A percentile compares a stretch with the other conserved stretches of the same genome.
These are phyloP conservation scores for Balakata baccata DNA, from an alignment of 345 rosid genomes.

Conservation along the genomic window DNA sequence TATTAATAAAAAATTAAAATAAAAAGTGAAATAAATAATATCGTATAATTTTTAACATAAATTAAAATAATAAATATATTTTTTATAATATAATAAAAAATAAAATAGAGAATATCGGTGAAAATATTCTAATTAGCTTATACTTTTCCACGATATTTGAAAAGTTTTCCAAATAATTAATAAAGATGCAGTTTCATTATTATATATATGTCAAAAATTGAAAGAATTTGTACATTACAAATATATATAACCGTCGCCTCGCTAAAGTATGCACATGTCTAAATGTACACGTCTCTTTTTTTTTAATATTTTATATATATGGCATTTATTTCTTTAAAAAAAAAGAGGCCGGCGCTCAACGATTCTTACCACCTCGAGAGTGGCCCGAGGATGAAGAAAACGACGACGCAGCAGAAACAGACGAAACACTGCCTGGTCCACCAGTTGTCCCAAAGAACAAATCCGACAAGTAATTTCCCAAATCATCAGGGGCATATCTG, in stretches of 20 bases:
- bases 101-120: too few species aligned
- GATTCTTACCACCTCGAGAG: constrained; percentile 9
- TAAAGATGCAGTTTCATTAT: neutral
- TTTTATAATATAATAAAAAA: too few species aligned
- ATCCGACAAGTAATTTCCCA: constrained; percentile 53
- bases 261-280: neutral
- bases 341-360: neutral
- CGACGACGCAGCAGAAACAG: constrained; percentile 22
- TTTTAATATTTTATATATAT: neutral
- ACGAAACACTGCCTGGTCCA: constrained; percentile 39
- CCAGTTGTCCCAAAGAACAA: constrained; percentile 32
- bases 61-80: too few species aligned
- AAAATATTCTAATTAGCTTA: too few species aligned
- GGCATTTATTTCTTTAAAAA: neutral
- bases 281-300: neutral
- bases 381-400: neutral
- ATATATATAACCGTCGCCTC: neutral
- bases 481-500: constrained; percentile 59
- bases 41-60: too few species aligned
- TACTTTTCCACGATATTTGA: neutral
- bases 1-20: too few species aligned
- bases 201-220: neutral
- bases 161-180: neutral
- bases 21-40: too few species aligned
- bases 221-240: neutral